Evolutionary conservation across 805 yeast genomes (phyloP).

Genomic region (Myxozyma udenii): DNA sequence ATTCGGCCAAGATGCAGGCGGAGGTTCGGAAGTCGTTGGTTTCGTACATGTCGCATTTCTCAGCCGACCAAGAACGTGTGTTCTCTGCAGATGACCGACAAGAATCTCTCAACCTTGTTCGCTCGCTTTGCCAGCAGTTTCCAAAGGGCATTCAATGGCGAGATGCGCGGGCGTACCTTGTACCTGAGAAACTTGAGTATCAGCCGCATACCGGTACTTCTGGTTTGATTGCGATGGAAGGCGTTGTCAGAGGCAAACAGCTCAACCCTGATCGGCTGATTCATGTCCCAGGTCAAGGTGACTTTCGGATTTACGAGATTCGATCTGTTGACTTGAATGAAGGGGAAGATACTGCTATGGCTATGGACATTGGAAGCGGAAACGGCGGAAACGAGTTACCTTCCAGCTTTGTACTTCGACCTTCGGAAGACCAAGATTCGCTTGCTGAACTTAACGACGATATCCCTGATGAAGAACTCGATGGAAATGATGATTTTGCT

Average conservation of each 20-base stretch:
- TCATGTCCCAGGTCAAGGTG: constrained; percentile 88
- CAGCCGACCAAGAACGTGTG: constrained; percentile 75
- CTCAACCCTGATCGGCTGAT: constrained; percentile 73
- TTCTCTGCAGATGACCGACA: constrained; percentile 63
- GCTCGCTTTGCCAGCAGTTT: constrained; percentile 77
- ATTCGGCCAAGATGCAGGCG: constrained; percentile 70
- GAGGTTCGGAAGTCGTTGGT: constrained; percentile 64
- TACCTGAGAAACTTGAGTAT: constrained; percentile 64
- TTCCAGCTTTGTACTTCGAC: constrained; percentile 28
- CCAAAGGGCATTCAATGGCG: constrained; percentile 90
- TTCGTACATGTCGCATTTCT: constrained; percentile 68
- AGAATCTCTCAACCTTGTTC: constrained; percentile 69
- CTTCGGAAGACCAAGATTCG: constrained; percentile 35
- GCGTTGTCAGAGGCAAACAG: constrained; percentile 73
- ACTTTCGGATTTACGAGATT: constrained; percentile 69
- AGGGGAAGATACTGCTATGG: constrained; percentile 35
- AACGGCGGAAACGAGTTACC: not conserved
- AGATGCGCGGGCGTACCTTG: constrained; percentile 82
- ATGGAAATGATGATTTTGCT: constrained; percentile 36
- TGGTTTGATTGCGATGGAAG: constrained; percentile 52
- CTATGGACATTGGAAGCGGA: constrained; percentile 24
- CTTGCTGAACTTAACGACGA: constrained; percentile 34
- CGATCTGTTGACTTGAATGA: constrained; percentile 45
- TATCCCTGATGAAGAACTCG: constrained; percentile 33
- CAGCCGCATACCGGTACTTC: constrained; percentile 37